phyloP scores from a whole-genome alignment of 2,329 filamentous ascomycete species.

The Botrytis pseudocinerea region DNA sequence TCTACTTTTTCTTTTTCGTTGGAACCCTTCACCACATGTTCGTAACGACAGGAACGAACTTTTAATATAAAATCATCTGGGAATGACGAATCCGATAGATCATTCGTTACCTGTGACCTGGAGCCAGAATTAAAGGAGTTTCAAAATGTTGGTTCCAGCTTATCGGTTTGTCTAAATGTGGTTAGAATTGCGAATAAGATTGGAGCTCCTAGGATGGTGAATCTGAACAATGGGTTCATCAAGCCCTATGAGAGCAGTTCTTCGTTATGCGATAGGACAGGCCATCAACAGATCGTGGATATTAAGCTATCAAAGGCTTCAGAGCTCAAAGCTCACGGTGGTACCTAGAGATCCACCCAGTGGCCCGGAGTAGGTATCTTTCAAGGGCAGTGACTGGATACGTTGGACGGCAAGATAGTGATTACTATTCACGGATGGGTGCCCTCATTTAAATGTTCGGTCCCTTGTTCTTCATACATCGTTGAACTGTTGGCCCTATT shows the following conservation, averaged over 20 bases:
- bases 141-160: background rate
- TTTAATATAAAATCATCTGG: background rate
- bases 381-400: background rate
- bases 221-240: background rate
- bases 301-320: background rate
- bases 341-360: background rate
- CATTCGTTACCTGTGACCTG: background rate
- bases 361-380: background rate
- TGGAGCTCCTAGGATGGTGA: background rate
- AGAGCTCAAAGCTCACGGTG: background rate
- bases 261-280: background rate
- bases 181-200: background rate
- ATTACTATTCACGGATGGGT: background rate
- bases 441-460: background rate
- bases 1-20: background rate
- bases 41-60: background rate
- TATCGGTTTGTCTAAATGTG: background rate
- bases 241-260: background rate
- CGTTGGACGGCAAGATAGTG: background rate
- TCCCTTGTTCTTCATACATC: background rate
- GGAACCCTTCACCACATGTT: background rate
- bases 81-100: background rate
- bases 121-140: background rate
- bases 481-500: background rate
- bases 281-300: background rate